Evolutionary conservation across 2,329 filamentous ascomycete species (phyloP).

Genomic region (Clarireedia paspali): DNA sequence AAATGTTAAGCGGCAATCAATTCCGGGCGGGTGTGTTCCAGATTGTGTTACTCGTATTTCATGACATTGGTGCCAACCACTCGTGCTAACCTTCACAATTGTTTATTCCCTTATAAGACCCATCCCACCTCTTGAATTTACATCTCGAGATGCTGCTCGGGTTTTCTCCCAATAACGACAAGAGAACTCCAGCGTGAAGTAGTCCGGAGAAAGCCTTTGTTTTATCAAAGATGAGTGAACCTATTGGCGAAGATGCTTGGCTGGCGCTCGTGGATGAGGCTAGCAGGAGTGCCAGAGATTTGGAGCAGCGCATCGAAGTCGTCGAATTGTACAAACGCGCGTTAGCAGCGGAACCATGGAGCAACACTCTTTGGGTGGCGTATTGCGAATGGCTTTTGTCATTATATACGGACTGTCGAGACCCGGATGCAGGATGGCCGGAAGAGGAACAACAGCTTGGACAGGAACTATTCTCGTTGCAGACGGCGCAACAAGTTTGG

Average conservation of each 20-base stretch:
- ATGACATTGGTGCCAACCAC: neutral
- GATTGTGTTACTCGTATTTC: conserved; percentile 3
- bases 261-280: conserved; percentile 70
- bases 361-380: conserved; percentile 65
- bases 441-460: conserved; percentile 63
- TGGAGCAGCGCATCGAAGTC: conserved; percentile 61
- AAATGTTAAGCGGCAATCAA: conserved; percentile 2
- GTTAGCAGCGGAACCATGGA: conserved; percentile 63
- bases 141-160: conserved; percentile 10
- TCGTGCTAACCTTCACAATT: neutral
- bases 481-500: conserved; percentile 60
- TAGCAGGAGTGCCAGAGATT: conserved; percentile 47
- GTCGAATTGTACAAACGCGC: conserved; percentile 68
- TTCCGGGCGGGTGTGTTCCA: conserved; percentile 4
- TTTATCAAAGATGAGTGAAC: conserved; percentile 31
- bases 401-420: conserved; percentile 58
- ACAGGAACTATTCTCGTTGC: conserved; percentile 63
- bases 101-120: neutral
- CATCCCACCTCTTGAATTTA: neutral
- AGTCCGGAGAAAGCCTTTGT: conserved; percentile 6
- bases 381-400: conserved; percentile 75
- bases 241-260: conserved; percentile 72
- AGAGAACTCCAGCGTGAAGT: conserved; percentile 9
- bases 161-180: conserved; percentile 7
- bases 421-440: conserved; percentile 47